These are phyloP conservation scores for Cladosporium oxysporum DNA, from an alignment of 2,329 filamentous ascomycete genomes.

Conservation along the genomic window DNA sequence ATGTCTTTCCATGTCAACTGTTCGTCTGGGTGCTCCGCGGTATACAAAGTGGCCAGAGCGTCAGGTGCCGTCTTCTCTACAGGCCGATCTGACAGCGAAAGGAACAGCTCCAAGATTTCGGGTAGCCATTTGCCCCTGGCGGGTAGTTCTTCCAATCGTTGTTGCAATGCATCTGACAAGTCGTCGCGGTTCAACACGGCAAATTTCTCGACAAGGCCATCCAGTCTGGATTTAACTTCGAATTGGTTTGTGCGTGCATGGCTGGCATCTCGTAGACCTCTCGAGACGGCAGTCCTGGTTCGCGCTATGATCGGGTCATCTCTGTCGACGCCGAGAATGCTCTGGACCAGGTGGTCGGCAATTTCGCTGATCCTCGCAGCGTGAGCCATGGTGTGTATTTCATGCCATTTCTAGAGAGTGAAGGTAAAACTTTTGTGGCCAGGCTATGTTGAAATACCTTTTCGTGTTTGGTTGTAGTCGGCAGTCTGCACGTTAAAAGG, in stretches of 20 bases:
- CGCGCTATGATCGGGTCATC: constrained; percentile 36
- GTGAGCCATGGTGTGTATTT: constrained; percentile 62
- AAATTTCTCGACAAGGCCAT: constrained; percentile 78
- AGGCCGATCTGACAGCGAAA: constrained; percentile 81
- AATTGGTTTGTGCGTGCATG: constrained; percentile 52
- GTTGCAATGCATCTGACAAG: constrained; percentile 68
- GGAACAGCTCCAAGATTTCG: constrained; percentile 74
- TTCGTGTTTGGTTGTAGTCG: not conserved
- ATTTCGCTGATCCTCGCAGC: constrained; percentile 64
- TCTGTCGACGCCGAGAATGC: constrained; percentile 55
- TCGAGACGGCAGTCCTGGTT: constrained; percentile 42
- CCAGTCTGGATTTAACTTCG: constrained; percentile 44
- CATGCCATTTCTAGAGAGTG: not conserved
- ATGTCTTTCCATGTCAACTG: constrained; percentile 77
- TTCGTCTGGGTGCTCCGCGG: not conserved
- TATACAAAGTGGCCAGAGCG: constrained; percentile 56
- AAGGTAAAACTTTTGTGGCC: not conserved
- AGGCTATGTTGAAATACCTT: not conserved
- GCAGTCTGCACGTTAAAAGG: not conserved
- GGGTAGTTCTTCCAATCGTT: constrained; percentile 62
- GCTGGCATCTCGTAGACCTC: constrained; percentile 43
- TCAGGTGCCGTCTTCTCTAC: constrained; percentile 67
- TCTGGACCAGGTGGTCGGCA: constrained; percentile 69
- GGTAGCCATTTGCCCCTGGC: constrained; percentile 67
- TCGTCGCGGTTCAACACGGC: constrained; percentile 76